Conservation (phyloP, 73 alveolate species). For the Paramecium sonneborni region DNA sequence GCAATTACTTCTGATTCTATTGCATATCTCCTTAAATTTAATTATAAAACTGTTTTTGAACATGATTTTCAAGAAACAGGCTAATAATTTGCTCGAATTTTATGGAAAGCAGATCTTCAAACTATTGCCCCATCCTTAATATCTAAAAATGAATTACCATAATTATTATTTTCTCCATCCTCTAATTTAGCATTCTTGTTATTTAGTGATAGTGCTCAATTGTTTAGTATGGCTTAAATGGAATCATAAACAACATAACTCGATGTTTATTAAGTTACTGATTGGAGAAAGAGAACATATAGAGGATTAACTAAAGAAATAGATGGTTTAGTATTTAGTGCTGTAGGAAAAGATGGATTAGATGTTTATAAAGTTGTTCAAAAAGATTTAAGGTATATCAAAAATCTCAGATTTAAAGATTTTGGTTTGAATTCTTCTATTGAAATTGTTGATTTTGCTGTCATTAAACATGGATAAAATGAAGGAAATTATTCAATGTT, state of each 20-base stretch:
- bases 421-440: background rate
- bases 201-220: slow-evolving; percentile 23
- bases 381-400: background rate
- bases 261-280: background rate
- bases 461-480: background rate
- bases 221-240: slow-evolving; percentile 12
- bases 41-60: background rate
- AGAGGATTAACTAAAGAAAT: slow-evolving; percentile 56
- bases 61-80: background rate
- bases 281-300: slow-evolving; percentile 14
- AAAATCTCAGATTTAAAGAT: background rate
- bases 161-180: background rate
- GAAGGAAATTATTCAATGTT: background rate
- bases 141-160: slow-evolving; percentile 7
- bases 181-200: background rate
- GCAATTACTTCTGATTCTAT: slow-evolving; percentile 44
- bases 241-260: background rate
- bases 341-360: slow-evolving; percentile 20
- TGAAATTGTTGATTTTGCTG: background rate
- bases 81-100: slow-evolving; percentile 1
- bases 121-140: background rate
- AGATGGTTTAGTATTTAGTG: background rate
- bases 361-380: background rate
- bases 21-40: slow-evolving; percentile 15
- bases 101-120: slow-evolving; percentile 35